Evolutionary conservation across 1,284 basidiomycete species (phyloP).

Genomic region (Pholiota adiposa): DNA sequence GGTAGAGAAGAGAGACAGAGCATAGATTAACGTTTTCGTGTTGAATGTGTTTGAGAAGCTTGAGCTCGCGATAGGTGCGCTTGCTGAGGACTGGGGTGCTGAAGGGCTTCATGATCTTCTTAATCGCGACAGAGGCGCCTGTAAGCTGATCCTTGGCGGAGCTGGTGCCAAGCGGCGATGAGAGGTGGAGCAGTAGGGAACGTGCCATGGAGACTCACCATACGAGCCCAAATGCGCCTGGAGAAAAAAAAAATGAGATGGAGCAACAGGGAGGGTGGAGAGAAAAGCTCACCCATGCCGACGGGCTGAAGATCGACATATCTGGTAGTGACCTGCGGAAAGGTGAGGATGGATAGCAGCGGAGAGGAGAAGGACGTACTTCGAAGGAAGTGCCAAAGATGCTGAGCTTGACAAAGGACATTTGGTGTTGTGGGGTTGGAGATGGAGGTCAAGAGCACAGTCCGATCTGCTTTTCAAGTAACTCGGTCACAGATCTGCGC

Average conservation of each 20-base stretch:
- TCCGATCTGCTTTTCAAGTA: slow-evolving; percentile 13
- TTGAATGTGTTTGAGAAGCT: slow-evolving; percentile 97
- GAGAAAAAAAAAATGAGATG: slow-evolving; percentile 22
- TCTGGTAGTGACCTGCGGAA: slow-evolving; percentile 85
- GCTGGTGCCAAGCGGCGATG: slow-evolving; percentile 43
- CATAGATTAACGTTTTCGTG: slow-evolving; percentile 86
- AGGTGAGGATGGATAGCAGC: slow-evolving; percentile 12
- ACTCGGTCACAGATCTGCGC: slow-evolving; percentile 9
- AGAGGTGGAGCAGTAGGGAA: background rate
- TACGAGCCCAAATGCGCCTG: slow-evolving; percentile 94
- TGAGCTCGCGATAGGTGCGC: slow-evolving; percentile 97
- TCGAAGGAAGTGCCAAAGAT: slow-evolving; percentile 98
- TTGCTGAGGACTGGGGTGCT: slow-evolving; percentile 98
- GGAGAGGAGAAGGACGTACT: slow-evolving; percentile 46
- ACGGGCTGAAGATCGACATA: slow-evolving; percentile 99
- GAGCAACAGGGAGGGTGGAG: slow-evolving; percentile 18
- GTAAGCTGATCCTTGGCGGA: slow-evolving; percentile 99
- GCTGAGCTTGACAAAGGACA: slow-evolving; percentile 97
- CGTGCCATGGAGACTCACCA: slow-evolving; percentile 60
- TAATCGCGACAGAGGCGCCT: slow-evolving; percentile 93
- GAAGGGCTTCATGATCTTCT: slow-evolving; percentile 99
- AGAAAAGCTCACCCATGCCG: slow-evolving; percentile 83
- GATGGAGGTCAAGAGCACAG: slow-evolving; percentile 7
- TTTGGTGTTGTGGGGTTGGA: slow-evolving; percentile 33
- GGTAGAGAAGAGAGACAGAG: slow-evolving; percentile 1